These are phyloP conservation scores for Panicum virgatum DNA, from an alignment of 202 grass and related monocot species.

Conservation along the genomic window DNA sequence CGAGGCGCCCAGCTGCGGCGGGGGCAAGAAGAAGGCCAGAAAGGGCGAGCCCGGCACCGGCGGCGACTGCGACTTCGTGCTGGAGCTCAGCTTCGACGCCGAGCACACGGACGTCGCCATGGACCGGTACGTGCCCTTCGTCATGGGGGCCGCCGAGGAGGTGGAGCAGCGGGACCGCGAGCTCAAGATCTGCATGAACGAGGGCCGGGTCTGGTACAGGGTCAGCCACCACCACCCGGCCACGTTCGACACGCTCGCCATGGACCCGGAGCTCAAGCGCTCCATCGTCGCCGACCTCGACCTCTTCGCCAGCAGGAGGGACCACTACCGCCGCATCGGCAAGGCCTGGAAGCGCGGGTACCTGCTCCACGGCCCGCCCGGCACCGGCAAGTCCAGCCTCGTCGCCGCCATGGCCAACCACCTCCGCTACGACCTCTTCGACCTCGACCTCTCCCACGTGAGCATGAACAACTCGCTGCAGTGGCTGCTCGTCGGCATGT, in stretches of 20 bases:
- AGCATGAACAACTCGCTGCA: conserved; percentile 40
- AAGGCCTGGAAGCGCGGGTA: conserved; percentile 83
- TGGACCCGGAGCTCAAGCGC: conserved; percentile 31
- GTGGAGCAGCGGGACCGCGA: background rate
- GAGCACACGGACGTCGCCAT: conserved; percentile 56
- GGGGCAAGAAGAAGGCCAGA: background rate
- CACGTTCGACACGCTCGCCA: conserved; percentile 39
- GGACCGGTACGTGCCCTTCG: conserved; percentile 46
- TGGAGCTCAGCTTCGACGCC: conserved; percentile 70
- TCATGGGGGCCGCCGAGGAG: conserved; percentile 22
- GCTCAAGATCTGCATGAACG: conserved; percentile 39
- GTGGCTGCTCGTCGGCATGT: conserved; percentile 55
- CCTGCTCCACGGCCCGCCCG: conserved; percentile 64
- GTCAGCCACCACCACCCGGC: conserved; percentile 21
- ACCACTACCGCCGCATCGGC: conserved; percentile 70
- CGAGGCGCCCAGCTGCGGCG: background rate
- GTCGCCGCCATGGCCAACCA: conserved; percentile 86
- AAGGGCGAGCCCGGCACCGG: background rate
- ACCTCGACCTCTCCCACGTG: conserved; percentile 71
- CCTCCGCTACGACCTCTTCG: conserved; percentile 81
- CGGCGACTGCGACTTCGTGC: conserved; percentile 19
- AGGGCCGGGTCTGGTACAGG: conserved; percentile 15
- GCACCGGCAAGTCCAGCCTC: conserved; percentile 74
- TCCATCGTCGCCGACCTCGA: conserved; percentile 30
- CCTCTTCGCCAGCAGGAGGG: conserved; percentile 45